A percentile compares a stretch with the other conserved stretches of the same genome.
phyloP scores from a whole-genome alignment of 2,329 filamentous ascomycete species.

The Achaetomium macrosporum region DNA sequence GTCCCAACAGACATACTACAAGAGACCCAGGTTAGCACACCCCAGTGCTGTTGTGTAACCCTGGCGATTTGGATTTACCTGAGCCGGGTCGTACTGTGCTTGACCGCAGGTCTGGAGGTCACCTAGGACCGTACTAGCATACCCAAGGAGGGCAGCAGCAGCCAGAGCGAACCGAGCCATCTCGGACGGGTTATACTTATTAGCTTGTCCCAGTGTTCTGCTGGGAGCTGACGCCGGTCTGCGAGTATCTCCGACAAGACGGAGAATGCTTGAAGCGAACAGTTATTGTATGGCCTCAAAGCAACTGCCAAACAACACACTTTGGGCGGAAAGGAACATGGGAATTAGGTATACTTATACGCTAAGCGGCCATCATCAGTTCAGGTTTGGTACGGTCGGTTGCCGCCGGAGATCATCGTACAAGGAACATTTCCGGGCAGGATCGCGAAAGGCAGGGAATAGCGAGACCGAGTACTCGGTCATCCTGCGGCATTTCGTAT shows the following conservation, averaged over 20 bases:
- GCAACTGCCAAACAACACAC: too few species aligned
- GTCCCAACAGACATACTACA: conserved; percentile 30
- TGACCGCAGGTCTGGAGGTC: conserved; percentile 21
- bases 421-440: neutral
- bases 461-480: neutral
- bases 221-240: too few species aligned
- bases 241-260: too few species aligned
- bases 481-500: conserved; percentile 8
- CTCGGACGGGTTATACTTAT: neutral
- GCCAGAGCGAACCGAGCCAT: conserved; percentile 19
- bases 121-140: conserved; percentile 12
- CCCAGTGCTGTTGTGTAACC: neutral
- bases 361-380: too few species aligned
- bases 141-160: conserved; percentile 14
- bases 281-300: too few species aligned
- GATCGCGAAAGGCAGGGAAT: neutral
- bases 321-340: too few species aligned
- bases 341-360: neutral
- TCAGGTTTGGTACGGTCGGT: too few species aligned
- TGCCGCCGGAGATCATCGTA: too few species aligned
- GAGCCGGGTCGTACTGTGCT: conserved; percentile 23
- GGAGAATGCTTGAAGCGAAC: neutral
- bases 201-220: neutral
- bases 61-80: conserved; percentile 12
- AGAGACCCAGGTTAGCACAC: neutral